Base-by-base conservation (phyloP, 768 basidiomycete species). In the Suillus occidentalis region DNA sequence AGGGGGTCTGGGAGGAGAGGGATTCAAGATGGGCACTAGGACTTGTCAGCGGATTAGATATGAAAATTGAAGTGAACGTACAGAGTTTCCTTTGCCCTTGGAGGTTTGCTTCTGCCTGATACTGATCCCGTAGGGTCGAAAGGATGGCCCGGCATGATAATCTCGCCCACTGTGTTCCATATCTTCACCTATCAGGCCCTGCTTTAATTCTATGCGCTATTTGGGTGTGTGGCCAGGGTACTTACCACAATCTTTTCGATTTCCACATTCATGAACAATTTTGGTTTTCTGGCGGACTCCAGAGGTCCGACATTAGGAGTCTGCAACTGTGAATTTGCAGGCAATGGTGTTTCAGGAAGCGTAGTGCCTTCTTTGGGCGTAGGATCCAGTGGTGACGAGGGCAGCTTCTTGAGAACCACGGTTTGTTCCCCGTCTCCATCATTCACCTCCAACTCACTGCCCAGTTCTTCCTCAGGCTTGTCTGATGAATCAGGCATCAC, bases 111-210 rank as follows among this genome's bases (percentile, higher is more conserved):
- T 16, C 73, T 75, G 50, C 67, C 67, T 6, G 72, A 72, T 18
- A 58, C 7, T 20, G 50, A 68, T 65, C 57, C 74, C 74, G n/a
- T 77, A 0, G 69, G 66, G 59, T 79, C 72, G 67, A 79, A 84
- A 12, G 74, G 69, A 69, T 84, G 78, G 16, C 84, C 85, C 20
- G 86, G 85, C 77, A 85, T 83, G 20, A 92, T 80, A 42, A 87
- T 77, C 53, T 92, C 90, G 22, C 87, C 85, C 13, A 88, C 79
- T 12, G 87, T 85, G 13, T 79, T 66, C 89, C 90, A 90, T 67
- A 94, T 88, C 71, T 86, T 91, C 34, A 82, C 72, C 92, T 93
- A 59, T 65, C 89, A 88, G 90, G 65, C 92, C 87, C 70, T 85
- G 89, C 36, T 81, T 73, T 89, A 92, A 67, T 9, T 45, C 4